Percentiles rank a stretch among this genome's conserved stretches.
Conservation (phyloP, 495 filamentous ascomycete species). For the Podospora bellae-mahoneyi region DNA sequence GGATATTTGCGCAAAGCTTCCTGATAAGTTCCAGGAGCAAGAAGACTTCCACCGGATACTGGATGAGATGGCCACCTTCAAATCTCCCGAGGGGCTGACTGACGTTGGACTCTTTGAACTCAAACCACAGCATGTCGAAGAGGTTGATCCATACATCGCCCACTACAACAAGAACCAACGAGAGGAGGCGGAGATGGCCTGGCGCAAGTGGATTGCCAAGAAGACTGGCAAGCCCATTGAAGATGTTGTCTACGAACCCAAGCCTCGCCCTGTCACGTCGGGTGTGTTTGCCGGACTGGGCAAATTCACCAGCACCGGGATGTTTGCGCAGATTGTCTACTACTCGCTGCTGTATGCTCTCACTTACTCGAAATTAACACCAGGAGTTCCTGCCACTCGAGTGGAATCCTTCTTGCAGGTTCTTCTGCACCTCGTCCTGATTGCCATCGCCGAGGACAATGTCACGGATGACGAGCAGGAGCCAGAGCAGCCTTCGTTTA, state of each 20-base stretch:
- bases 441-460: constrained; percentile 78
- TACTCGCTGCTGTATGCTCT: constrained; percentile 78
- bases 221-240: constrained; percentile 73
- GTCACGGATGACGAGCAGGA: constrained; percentile 50
- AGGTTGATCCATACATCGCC: constrained; percentile 90
- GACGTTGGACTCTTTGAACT: constrained; percentile 93
- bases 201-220: constrained; percentile 80
- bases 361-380: constrained; percentile 59
- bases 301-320: constrained; percentile 70
- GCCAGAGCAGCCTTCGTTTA: constrained; percentile 56
- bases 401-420: constrained; percentile 91
- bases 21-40: constrained; percentile 80
- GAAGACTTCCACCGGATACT: constrained; percentile 77
- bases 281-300: constrained; percentile 74
- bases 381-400: constrained; percentile 70
- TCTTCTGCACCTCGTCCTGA: constrained; percentile 77
- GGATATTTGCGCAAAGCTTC: constrained; percentile 73
- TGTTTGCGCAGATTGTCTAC: constrained; percentile 90
- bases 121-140: constrained; percentile 74
- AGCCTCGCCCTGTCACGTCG: constrained; percentile 68
- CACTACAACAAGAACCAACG: constrained; percentile 96
- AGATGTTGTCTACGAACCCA: constrained; percentile 93
- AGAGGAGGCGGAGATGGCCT: constrained; percentile 88
- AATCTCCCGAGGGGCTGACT: constrained; percentile 81
- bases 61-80: constrained; percentile 85